A percentile compares a stretch with the other conserved stretches of the same genome.
These are phyloP conservation scores for Vitis hybrid DNA, from an alignment of 177 flowering plant genomes.

Conservation along the genomic window DNA sequence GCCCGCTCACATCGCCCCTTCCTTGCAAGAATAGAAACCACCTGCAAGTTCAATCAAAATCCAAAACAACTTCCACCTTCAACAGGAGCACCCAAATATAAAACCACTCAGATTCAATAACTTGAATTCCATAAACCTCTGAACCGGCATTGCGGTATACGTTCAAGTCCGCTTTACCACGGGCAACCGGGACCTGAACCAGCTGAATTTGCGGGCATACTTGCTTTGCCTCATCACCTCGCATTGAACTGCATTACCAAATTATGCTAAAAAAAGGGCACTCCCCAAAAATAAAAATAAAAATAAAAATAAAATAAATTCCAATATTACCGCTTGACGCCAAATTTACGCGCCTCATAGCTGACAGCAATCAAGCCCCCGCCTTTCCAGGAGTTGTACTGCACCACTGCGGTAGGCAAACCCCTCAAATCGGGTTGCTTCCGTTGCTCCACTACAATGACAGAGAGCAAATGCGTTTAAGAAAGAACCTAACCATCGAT, in stretches of 20 bases:
- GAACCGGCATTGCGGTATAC: conserved; percentile 88
- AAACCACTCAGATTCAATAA: neutral
- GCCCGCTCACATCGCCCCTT: conserved; percentile 96
- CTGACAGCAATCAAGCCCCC: conserved; percentile 93
- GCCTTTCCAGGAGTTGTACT: conserved; percentile 96
- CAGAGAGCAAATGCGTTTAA: neutral
- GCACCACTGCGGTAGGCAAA: conserved; percentile 87
- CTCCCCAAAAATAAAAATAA: conserved; percentile 3
- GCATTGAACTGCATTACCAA: conserved; percentile 63
- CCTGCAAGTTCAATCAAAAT: conserved; percentile 40
- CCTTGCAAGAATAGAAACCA: conserved; percentile 78
- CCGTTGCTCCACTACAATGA: conserved; percentile 75
- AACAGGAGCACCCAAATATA: neutral
- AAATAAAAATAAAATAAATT: neutral
- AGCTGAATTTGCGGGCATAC: conserved; percentile 84
- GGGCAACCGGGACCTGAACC: conserved; percentile 92
- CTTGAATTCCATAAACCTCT: conserved; percentile 51
- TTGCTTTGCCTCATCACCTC: conserved; percentile 91
- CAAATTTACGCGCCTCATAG: conserved; percentile 87
- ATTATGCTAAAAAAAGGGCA: neutral
- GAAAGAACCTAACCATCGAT: neutral
- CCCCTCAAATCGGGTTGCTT: conserved; percentile 77
- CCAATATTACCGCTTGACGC: conserved; percentile 73
- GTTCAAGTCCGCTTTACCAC: conserved; percentile 89
- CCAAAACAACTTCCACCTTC: neutral